Percentiles rank a stretch among this genome's conserved stretches.
phyloP scores from a whole-genome alignment of 1,284 basidiomycete species.

The Pisolithus thermaeus region DNA sequence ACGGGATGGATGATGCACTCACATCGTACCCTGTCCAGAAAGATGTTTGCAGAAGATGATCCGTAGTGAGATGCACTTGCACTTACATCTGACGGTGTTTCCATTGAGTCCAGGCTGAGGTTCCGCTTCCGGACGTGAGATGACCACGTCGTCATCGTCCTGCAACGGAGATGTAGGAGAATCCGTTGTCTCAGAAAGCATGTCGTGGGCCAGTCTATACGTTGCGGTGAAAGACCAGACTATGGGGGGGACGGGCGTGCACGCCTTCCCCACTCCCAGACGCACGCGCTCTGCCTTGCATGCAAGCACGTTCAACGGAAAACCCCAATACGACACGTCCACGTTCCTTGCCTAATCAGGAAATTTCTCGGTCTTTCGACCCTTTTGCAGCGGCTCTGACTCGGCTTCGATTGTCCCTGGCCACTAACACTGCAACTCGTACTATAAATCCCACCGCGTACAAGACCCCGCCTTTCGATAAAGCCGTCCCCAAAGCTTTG shows the following conservation, averaged over 20 bases:
- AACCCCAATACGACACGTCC: too few relatives aligned
- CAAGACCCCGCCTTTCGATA: too few relatives aligned
- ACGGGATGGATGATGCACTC: conserved; percentile 18
- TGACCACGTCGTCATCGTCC: not conserved
- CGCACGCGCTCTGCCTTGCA: too few relatives aligned
- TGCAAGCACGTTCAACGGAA: too few relatives aligned
- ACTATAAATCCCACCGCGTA: too few relatives aligned
- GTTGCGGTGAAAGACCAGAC: not conserved
- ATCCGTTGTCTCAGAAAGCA: conserved; percentile 1
- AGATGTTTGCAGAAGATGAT: not conserved
- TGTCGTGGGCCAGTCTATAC: not conserved
- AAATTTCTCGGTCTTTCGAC: too few relatives aligned
- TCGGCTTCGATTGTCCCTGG: too few relatives aligned
- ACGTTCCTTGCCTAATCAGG: too few relatives aligned
- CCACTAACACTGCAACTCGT: too few relatives aligned
- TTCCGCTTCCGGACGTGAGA: conserved; percentile 11
- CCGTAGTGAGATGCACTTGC: not conserved
- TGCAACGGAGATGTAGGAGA: not conserved
- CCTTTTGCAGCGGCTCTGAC: too few relatives aligned
- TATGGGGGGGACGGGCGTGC: not conserved
- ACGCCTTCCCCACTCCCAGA: too few relatives aligned
- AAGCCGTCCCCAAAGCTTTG: too few relatives aligned
- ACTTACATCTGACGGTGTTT: conserved; percentile 37
- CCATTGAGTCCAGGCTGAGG: conserved; percentile 35
- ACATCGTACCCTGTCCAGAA: conserved; percentile 43